A percentile compares a stretch with the other conserved stretches of the same genome.
phyloP scores from a whole-genome alignment of 352 stramenopile species.

The Aphanomyces cochlioides region DNA sequence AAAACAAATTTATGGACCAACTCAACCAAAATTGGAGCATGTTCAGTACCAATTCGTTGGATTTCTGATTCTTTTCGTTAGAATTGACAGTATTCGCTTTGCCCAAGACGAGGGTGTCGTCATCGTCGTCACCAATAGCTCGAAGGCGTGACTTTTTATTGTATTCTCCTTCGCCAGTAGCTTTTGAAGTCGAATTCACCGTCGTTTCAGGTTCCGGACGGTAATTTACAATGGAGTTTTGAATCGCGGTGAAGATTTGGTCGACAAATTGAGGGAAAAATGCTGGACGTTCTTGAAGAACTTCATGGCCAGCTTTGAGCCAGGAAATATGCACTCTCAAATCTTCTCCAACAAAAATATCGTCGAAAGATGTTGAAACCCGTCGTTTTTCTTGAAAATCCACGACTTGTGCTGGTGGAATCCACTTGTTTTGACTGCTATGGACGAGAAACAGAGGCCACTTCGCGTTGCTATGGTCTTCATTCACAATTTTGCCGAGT shows the following conservation, averaged over 20 bases:
- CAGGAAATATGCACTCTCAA: constrained; percentile 47
- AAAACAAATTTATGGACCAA: not conserved
- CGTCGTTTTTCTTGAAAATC: constrained; percentile 24
- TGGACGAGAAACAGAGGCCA: constrained; percentile 51
- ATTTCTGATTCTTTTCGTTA: too few species aligned
- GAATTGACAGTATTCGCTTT: not conserved
- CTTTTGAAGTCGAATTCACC: too few species aligned
- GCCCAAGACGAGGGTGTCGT: not conserved
- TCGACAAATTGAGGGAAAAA: constrained; percentile 57
- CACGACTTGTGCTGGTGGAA: constrained; percentile 39
- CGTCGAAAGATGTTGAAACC: constrained; percentile 30
- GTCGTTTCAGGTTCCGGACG: not conserved
- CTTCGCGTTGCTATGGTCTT: constrained; percentile 17
- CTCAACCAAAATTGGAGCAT: constrained; percentile 9
- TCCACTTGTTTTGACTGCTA: constrained; percentile 51
- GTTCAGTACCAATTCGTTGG: constrained; percentile 1
- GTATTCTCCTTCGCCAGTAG: not conserved
- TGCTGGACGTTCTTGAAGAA: constrained; percentile 54
- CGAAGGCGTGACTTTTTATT: not conserved
- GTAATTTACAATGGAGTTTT: constrained; percentile 12
- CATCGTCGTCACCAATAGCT: not conserved
- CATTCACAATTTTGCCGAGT: constrained; percentile 32
- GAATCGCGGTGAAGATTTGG: constrained; percentile 15
- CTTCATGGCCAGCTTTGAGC: constrained; percentile 72
- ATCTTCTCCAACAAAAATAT: not conserved